Evolutionary conservation across 2,329 filamentous ascomycete species (phyloP).

Genomic region (Acrocalymma vagum): DNA sequence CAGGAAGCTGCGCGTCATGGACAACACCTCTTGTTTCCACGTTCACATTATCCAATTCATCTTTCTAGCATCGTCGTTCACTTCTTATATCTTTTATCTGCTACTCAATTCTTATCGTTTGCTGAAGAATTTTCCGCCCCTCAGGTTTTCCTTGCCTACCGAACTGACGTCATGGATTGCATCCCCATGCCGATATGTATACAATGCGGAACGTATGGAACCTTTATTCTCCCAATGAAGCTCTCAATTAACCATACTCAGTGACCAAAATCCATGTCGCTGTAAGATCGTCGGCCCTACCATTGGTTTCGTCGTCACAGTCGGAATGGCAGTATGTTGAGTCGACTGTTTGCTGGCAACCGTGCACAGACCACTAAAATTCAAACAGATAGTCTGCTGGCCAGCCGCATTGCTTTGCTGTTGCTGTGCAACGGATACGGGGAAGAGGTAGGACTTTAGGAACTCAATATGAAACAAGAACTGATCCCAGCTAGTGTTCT

Average conservation of each 20-base stretch:
- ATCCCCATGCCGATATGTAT: slow-evolving; percentile 62
- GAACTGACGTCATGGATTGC: no score
- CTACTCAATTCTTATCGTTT: no score
- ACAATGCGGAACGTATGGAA: slow-evolving; percentile 58
- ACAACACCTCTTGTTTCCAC: no score
- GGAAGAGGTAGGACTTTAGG: slow-evolving; percentile 65
- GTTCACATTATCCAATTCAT: no score
- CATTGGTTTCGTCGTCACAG: slow-evolving; percentile 58
- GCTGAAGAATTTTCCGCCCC: no score
- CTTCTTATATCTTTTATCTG: no score
- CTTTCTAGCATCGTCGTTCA: no score
- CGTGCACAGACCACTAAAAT: slow-evolving; percentile 16
- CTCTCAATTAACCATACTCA: slow-evolving; percentile 35
- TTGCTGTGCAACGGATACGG: slow-evolving; percentile 63
- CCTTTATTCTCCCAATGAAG: background rate
- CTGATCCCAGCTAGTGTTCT: slow-evolving; percentile 54
- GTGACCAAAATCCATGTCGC: slow-evolving; percentile 65
- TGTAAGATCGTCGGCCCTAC: slow-evolving; percentile 66
- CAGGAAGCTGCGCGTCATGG: no score
- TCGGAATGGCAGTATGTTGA: slow-evolving; percentile 59
- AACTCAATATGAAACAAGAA: no score
- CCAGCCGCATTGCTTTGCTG: slow-evolving; percentile 64
- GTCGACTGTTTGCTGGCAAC: background rate
- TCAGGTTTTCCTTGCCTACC: no score
- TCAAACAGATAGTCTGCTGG: slow-evolving; percentile 60